Evolutionary conservation across 1,139 yeast genomes (phyloP).

Genomic region (Diutina ranongensis): DNA sequence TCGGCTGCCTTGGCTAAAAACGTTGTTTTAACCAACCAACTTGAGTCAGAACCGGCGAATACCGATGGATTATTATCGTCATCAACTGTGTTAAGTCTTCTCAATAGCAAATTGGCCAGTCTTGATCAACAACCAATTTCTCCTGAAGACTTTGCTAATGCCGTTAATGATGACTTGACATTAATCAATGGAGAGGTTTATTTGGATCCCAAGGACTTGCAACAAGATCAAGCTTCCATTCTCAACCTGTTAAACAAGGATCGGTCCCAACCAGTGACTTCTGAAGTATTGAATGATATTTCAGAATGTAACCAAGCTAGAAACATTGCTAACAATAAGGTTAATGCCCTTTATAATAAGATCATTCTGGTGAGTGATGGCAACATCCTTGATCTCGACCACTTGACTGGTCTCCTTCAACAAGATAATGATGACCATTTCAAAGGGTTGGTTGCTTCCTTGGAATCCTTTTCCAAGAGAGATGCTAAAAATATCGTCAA

Average conservation of each 20-base stretch:
- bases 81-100: background rate
- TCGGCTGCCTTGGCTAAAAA: too few relatives aligned
- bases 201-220: background rate
- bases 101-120: background rate
- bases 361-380: background rate
- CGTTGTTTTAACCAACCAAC: too few relatives aligned
- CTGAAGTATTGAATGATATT: background rate
- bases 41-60: too few relatives aligned
- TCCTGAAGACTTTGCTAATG: background rate
- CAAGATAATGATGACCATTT: background rate
- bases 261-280: background rate
- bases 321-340: too few relatives aligned
- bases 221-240: background rate
- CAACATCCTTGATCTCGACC: background rate
- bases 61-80: too few relatives aligned
- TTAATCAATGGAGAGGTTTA: background rate
- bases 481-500: conserved; percentile 10
- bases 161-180: background rate
- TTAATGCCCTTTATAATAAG: background rate
- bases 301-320: too few relatives aligned
- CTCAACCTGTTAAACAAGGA: background rate
- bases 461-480: conserved; percentile 3
- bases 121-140: background rate
- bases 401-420: background rate
- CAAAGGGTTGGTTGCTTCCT: background rate